Base-by-base conservation (phyloP, 148 eudicot genomes). In the Rhododendron kiyosumense region DNA sequence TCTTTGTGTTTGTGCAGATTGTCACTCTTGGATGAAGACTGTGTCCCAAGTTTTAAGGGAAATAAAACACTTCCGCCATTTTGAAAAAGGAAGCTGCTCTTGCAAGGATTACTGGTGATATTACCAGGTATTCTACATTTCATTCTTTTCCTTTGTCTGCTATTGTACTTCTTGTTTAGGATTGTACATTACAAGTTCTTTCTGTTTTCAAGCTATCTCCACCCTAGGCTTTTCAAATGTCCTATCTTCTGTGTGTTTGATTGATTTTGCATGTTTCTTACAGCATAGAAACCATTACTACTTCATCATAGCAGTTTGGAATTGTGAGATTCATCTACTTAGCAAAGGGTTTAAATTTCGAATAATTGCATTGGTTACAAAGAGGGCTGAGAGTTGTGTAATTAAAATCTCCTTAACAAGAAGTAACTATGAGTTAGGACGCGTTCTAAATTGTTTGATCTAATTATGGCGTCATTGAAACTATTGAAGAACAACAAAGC, bases 21-120 rank as follows among this genome's bases (percentile, higher is more conserved):
- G 91, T 78, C 91, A 89, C 54, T 75, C 84, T 57, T 88, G 86
- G 88, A 86, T 87, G 86, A 89, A 87, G 85, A 85, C 74, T 36
- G 86, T 87, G 67, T 88, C 89, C 28, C 71, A 57, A 85, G 83
- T 88, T 26, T 78, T 89, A 76, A 86, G 91, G 86, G 89, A 89
- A 65, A 86, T 85, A 32, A 89, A 88, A 17, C 87, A 85, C 46
- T 89, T 89, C 71, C 88, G 86, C 59, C 88, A 88, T 77, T 89
- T 86, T 57, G 82, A 84, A 89, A 38, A 57, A 81, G 85, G 89
- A 22, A 52, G 81, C 7, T 89, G 88, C 73, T 88, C 89, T 81
- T 87, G 91, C 89, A 86, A 82, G 82, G 91, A 89, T 81, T 85
- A 83, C 49, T 81, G 88, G 88, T 82, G 81, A 74, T 86, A 26